Conservation (phyloP, 2,329 filamentous ascomycete species). For the Akanthomyces muscarius region DNA sequence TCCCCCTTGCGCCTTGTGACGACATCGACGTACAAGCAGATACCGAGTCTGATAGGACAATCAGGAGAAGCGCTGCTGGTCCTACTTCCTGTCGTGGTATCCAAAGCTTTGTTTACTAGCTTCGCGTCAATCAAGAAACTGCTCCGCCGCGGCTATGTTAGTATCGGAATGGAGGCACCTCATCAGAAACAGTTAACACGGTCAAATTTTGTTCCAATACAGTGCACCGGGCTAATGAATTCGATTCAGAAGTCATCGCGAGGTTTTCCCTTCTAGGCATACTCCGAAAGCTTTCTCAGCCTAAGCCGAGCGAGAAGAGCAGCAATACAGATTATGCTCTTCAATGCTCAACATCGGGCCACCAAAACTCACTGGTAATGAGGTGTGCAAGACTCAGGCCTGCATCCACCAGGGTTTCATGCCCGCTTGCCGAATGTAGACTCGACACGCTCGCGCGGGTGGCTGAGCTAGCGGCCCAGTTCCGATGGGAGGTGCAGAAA, state of each 20-base stretch:
- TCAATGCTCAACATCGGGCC: no score
- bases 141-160: not conserved
- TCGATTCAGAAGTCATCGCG: not conserved
- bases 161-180: not conserved
- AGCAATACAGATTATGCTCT: not conserved
- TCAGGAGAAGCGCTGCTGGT: not conserved
- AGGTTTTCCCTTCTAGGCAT: not conserved
- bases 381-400: not conserved
- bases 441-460: not conserved
- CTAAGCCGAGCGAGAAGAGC: not conserved
- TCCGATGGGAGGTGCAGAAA: not conserved
- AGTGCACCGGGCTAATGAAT: no score
- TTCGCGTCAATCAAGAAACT: not conserved
- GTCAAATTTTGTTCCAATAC: no score
- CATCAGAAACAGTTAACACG: no score
- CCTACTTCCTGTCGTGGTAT: not conserved
- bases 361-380: not conserved
- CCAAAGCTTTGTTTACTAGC: not conserved
- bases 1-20: not conserved
- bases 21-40: no score
- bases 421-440: not conserved
- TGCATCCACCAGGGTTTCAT: not conserved
- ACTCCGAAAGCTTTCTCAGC: not conserved
- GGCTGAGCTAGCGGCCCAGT: conserved; percentile 3
- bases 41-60: no score